These are phyloP conservation scores for Chamaecyparis obtusa DNA, from an alignment of 75 land plant species.

Conservation along the genomic window DNA sequence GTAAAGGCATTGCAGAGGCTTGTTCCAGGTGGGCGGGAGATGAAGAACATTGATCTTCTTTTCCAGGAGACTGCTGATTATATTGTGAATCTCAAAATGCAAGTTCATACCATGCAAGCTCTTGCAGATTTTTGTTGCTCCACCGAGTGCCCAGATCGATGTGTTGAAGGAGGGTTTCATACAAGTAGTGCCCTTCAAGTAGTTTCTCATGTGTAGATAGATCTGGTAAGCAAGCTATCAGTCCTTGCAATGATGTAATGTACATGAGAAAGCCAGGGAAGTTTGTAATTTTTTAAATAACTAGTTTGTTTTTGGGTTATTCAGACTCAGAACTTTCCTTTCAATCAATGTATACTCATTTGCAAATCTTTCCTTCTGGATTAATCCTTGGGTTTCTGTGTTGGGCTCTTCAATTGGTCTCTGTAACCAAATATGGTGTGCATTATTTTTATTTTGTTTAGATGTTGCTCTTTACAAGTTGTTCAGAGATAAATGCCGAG, in stretches of 20 bases:
- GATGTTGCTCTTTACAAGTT: no score
- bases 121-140: not conserved
- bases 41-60: not conserved
- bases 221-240: not conserved
- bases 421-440: no score
- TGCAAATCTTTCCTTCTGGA: no score
- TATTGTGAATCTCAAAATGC: not conserved
- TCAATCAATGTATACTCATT: no score
- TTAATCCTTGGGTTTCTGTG: no score
- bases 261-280: not conserved
- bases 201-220: not conserved
- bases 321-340: no score
- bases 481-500: no score
- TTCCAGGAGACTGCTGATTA: not conserved
- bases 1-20: not conserved
- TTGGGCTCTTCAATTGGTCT: no score
- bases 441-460: no score
- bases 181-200: not conserved
- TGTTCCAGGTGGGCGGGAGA: not conserved
- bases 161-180: not conserved
- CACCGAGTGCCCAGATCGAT: not conserved
- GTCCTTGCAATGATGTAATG: not conserved
- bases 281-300: not conserved
- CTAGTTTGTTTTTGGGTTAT: no score
- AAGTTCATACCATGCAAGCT: not conserved